A percentile compares a stretch with the other conserved stretches of the same genome.
These are phyloP conservation scores for Aquanectria penicillioides DNA, from an alignment of 2,329 filamentous ascomycete genomes.

Conservation along the genomic window DNA sequence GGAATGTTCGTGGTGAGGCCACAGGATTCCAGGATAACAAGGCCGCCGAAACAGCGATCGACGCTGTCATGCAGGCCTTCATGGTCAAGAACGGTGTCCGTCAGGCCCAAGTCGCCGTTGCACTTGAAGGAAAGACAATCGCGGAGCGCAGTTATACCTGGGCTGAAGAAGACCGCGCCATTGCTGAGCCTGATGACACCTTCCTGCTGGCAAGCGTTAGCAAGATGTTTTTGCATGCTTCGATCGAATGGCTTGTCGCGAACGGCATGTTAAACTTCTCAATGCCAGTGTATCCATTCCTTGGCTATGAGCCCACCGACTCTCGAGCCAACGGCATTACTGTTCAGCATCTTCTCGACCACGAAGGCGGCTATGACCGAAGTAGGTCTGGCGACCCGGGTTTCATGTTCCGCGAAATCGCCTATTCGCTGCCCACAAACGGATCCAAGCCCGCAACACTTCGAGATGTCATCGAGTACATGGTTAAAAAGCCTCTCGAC, in stretches of 20 bases:
- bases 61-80: conserved; percentile 19
- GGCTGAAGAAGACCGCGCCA: conserved; percentile 26
- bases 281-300: conserved; percentile 22
- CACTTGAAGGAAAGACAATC: not conserved
- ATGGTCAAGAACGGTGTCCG: conserved; percentile 30
- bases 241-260: conserved; percentile 14
- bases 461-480: conserved; percentile 31
- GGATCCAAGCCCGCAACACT: conserved; percentile 22
- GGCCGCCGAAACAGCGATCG: not conserved
- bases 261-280: not conserved
- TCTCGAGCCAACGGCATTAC: conserved; percentile 20
- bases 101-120: conserved; percentile 28
- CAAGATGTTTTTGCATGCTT: conserved; percentile 29
- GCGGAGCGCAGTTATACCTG: conserved; percentile 30
- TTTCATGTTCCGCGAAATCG: conserved; percentile 23
- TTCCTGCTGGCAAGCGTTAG: conserved; percentile 31
- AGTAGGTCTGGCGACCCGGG: conserved; percentile 10
- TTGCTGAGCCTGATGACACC: conserved; percentile 19
- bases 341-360: conserved; percentile 30
- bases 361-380: conserved; percentile 21
- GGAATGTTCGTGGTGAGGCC: conserved; percentile 7
- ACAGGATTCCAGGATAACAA: conserved; percentile 1
- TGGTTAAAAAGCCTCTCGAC: conserved; percentile 23
- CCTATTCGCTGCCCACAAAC: conserved; percentile 11
- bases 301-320: conserved; percentile 25